Base-by-base conservation (phyloP, 2,329 filamentous ascomycete species). In the Diplodia sapinea region DNA sequence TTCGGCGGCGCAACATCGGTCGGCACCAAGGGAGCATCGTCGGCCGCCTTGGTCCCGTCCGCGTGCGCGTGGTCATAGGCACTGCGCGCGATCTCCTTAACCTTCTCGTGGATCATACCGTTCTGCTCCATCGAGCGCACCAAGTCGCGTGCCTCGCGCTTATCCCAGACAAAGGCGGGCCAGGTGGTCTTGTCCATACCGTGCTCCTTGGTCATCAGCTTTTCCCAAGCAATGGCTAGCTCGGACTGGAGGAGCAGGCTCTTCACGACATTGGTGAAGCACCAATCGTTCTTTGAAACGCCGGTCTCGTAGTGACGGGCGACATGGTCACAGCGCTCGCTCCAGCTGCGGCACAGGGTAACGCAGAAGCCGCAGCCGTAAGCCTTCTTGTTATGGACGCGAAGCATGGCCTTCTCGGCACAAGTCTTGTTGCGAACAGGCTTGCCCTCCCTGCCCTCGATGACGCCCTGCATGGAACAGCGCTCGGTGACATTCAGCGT, bases 301-400 rank as follows among this genome's bases (percentile, higher is more conserved):
- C 86, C 87, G 77, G 87, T 84, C 74, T 90, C 88, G 72, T 89
- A 90, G 72, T 91, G 88, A n/a, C 84, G 81, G 23, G 88, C 88
- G 40, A 91, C 87, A 71, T 91, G 88, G 73, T 90, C 87, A 69
- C 89, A 88, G 72, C 89, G 86, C 66, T 88, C 87, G 74, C 90
- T 88, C 70, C 87, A 86, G 13, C 87, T 86, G 17, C 86, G 84
- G 68, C 89, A 83, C 51, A 90, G 82, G 17, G 84, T 85, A 4
- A 86, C 88, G 72, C 88, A 91, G 77, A 90, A 90, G 31, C 88
- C 88, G 70, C 88, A 91, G 1, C 87, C 88, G 85, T 88, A 91
- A 49, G 88, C 87, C 76, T 87, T 88, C 71, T 87, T 84, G 79
- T 89, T 88, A 69, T 84, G 84, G 69, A 87, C 83, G 65, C 57